phyloP scores from a whole-genome alignment of 495 filamentous ascomycete genomes.

The Cladorrhinum samala region DNA sequence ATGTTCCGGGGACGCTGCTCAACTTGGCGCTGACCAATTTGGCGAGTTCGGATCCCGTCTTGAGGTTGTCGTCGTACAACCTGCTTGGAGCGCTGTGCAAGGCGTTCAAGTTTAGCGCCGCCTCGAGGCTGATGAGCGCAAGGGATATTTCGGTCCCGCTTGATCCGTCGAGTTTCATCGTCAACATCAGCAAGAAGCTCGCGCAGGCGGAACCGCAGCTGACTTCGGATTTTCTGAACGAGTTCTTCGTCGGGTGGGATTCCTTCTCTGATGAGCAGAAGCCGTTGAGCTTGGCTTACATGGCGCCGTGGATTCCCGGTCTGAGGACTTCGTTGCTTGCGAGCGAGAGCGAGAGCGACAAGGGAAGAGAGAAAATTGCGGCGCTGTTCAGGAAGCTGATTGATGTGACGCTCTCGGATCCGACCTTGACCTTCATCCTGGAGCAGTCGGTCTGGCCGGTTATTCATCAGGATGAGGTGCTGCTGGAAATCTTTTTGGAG shows the following conservation, averaged over 20 bases:
- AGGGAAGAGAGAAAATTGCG: slow-evolving; percentile 55
- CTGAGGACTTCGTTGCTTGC: slow-evolving; percentile 50
- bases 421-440: slow-evolving; percentile 48
- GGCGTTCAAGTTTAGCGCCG: slow-evolving; percentile 57
- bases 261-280: slow-evolving; percentile 57
- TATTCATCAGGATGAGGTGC: slow-evolving; percentile 55
- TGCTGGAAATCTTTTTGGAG: slow-evolving; percentile 58
- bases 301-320: slow-evolving; percentile 59
- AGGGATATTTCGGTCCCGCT: slow-evolving; percentile 55
- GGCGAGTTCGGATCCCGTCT: slow-evolving; percentile 47
- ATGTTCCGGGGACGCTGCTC: slow-evolving; percentile 59
- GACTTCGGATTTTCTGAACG: slow-evolving; percentile 60
- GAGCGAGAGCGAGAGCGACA: slow-evolving; percentile 53
- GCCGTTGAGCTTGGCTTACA: slow-evolving; percentile 57
- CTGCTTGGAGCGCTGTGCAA: slow-evolving; percentile 55
- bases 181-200: slow-evolving; percentile 55
- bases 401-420: slow-evolving; percentile 52
- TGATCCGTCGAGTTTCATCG: slow-evolving; percentile 56
- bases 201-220: slow-evolving; percentile 57
- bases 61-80: slow-evolving; percentile 58
- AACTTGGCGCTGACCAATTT: slow-evolving; percentile 61
- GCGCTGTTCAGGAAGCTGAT: slow-evolving; percentile 57
- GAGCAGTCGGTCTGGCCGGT: slow-evolving; percentile 57
- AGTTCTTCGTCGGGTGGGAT: slow-evolving; percentile 65
- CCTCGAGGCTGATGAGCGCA: slow-evolving; percentile 51